Evolutionary conservation across 805 yeast genomes (phyloP).

Genomic region (Schizosaccharomyces japonicus): DNA sequence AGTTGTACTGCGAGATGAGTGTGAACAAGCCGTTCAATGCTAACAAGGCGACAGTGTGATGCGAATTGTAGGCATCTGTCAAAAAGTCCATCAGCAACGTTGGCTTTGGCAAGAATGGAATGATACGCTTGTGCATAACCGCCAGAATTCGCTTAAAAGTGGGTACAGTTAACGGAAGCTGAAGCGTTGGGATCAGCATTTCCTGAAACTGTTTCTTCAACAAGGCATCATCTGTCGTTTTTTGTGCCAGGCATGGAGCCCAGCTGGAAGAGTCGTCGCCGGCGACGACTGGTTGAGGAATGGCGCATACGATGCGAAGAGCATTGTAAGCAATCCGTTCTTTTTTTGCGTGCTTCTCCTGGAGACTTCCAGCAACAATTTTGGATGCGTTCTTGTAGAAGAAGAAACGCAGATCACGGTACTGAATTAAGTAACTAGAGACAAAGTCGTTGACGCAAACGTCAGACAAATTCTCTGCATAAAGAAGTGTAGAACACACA

Average conservation of each 20-base stretch:
- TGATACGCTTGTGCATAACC: slow-evolving; percentile 58
- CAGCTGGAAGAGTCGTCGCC: not conserved
- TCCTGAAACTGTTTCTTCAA: slow-evolving; percentile 32
- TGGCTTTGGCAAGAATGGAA: slow-evolving; percentile 61
- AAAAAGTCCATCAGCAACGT: slow-evolving; percentile 77
- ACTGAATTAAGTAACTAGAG: slow-evolving; percentile 28
- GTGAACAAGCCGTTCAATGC: slow-evolving; percentile 74
- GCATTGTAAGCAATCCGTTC: not conserved
- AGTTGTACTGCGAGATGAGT: slow-evolving; percentile 53
- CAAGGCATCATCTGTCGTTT: not conserved
- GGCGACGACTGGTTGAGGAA: not conserved
- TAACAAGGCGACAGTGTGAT: slow-evolving; percentile 42
- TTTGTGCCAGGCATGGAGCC: not conserved
- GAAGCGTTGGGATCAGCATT: slow-evolving; percentile 36
- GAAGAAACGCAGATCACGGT: slow-evolving; percentile 60
- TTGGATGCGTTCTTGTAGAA: slow-evolving; percentile 27
- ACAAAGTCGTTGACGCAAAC: slow-evolving; percentile 31
- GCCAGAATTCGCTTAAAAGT: slow-evolving; percentile 51
- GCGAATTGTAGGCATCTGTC: slow-evolving; percentile 54
- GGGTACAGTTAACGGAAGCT: slow-evolving; percentile 22
- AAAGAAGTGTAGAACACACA: slow-evolving; percentile 18
- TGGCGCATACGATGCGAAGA: not conserved
- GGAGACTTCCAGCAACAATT: not conserved
- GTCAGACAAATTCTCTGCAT: slow-evolving; percentile 18
- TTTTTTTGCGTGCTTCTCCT: not conserved